These are phyloP conservation scores for Cryphonectria parasitica DNA, from an alignment of 2,329 filamentous ascomycete species.

Conservation along the genomic window DNA sequence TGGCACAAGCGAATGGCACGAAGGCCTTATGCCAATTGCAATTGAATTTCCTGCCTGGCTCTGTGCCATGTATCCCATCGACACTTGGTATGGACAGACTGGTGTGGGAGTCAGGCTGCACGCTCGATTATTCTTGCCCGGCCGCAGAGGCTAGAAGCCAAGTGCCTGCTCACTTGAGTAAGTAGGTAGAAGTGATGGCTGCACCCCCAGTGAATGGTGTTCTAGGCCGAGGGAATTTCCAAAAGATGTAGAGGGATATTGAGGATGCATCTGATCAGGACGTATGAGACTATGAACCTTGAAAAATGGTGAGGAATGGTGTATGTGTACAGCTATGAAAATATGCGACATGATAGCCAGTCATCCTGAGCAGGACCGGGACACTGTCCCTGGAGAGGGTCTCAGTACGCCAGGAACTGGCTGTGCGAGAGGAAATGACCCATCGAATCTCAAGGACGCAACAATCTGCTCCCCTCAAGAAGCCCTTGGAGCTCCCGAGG, in stretches of 20 bases:
- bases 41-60: not conserved
- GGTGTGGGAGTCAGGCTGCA: not conserved
- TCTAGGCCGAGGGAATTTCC: not conserved
- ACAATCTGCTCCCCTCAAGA: not conserved
- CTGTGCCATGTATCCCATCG: not conserved
- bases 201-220: not conserved
- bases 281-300: not conserved
- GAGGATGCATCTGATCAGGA: not conserved
- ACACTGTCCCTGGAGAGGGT: not conserved
- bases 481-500: not conserved
- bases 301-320: not conserved
- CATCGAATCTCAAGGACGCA: not conserved
- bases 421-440: not conserved
- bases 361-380: not conserved
- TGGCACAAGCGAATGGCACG: not conserved
- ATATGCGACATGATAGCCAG: not conserved
- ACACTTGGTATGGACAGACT: not conserved
- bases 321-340: not conserved
- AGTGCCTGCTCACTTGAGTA: not conserved
- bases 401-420: not conserved
- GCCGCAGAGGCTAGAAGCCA: not conserved
- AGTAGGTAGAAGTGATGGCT: not conserved
- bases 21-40: not conserved
- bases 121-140: not conserved
- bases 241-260: not conserved